Evolutionary conservation across 139 green algal genomes (phyloP), one percentile per base, ranked within the genome.

Genomic region (Chlorella sp.): DNA sequence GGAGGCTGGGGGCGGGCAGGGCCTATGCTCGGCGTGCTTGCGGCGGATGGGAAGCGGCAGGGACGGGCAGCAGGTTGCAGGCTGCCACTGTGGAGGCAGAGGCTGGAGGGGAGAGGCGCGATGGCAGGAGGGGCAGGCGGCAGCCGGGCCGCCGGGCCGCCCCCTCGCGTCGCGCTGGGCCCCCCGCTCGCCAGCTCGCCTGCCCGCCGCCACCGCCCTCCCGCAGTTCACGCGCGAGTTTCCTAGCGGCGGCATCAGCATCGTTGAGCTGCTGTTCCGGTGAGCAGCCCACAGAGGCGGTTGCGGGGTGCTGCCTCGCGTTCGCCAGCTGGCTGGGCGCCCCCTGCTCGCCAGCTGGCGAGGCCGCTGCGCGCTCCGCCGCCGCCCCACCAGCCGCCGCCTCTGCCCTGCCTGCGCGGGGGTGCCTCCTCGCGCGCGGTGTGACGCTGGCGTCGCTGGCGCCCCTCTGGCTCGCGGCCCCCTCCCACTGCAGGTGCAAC

Each of bases 381-480:
- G 2, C 21, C 43, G 11, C 21, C 15, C 14, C 55, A 6, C 40
- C 7, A 23, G 19, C 42, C 8, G 19, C 43, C 59, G 21, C 19
- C 40, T 7, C n/a, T 80, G 80, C 88, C 97, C 92, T 94, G 95
- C 51, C 87, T 92, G n/a, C 86, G 93, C 14, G 87, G 91, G 45
- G 96, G 95, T 70, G 84, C n/a, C n/a, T n/a, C n/a, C n/a, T 89
- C 36, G 84, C 88, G 74, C 51, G 63, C 9, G 93, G 91, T 23
- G 92, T 98, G 42, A 91, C 82, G 0, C 82, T 93, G 5, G 70
- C 38, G 2, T 14, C 35, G 7, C 93, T 98, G 8, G 93, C 98
- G 68, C 98, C 99, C 94, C 82, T 99, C 2, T 99, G 98, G 63
- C 83, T n/a, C n/a, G n/a, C n/a, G n/a, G n/a, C n/a, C n/a, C n/a